These are phyloP conservation scores for Gardenia jasminoides DNA, from an alignment of 257 asterid species.

Conservation along the genomic window DNA sequence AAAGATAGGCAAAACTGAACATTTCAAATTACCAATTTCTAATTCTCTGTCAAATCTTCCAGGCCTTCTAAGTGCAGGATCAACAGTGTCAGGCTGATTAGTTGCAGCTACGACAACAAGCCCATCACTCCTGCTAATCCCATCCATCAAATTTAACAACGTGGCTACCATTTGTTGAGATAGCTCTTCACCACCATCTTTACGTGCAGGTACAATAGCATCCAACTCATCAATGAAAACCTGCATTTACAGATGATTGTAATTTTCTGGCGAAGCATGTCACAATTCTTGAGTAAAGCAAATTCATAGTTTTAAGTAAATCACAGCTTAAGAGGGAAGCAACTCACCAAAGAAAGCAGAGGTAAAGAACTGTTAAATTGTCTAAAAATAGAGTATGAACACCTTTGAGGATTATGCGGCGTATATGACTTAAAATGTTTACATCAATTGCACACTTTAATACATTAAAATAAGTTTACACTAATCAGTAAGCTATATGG, in stretches of 20 bases:
- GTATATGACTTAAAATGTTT: neutral
- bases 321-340: neutral
- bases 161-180: constrained; percentile 96
- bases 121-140: constrained; percentile 73
- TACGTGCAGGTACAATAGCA: constrained; percentile 91
- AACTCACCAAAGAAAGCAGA: neutral
- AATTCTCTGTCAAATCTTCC: constrained; percentile 96
- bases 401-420: neutral
- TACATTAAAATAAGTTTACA: neutral
- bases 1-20: neutral
- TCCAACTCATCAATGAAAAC: constrained; percentile 95
- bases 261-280: constrained; percentile 12
- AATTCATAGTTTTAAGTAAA: neutral
- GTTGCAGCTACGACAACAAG: constrained; percentile 84
- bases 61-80: constrained; percentile 94
- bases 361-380: neutral
- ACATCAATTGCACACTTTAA: neutral
- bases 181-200: constrained; percentile 82
- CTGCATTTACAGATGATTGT: constrained; percentile 37
- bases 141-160: constrained; percentile 90
- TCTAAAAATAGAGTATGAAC: neutral
- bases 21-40: constrained; percentile 65
- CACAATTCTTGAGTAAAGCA: no score
- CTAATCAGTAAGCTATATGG: neutral
- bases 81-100: constrained; percentile 83